Conservation (phyloP, 2,329 filamentous ascomycete species). For the Colletotrichum tofieldiae region DNA sequence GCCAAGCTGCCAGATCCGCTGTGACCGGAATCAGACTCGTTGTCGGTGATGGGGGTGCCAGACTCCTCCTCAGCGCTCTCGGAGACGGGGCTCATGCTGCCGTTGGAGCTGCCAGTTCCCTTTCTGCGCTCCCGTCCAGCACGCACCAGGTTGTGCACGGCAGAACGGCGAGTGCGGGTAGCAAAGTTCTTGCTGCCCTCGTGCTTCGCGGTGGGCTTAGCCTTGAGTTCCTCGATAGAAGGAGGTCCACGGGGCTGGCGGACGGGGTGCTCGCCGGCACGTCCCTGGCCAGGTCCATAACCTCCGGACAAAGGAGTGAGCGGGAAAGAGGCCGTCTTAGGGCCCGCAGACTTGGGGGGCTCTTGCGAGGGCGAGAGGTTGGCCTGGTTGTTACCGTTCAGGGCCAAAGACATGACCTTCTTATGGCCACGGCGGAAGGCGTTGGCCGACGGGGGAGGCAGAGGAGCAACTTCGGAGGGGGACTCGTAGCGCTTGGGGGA, state of each 20-base stretch:
- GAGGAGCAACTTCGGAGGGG: slow-evolving; percentile 77
- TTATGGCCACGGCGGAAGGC: slow-evolving; percentile 95
- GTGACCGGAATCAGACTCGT: slow-evolving; percentile 80
- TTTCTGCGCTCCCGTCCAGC: slow-evolving; percentile 90
- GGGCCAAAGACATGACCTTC: slow-evolving; percentile 85
- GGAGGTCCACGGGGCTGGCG: slow-evolving; percentile 95
- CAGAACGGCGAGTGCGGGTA: slow-evolving; percentile 90
- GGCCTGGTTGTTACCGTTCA: slow-evolving; percentile 63
- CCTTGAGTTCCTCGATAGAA: slow-evolving; percentile 89
- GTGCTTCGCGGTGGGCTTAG: slow-evolving; percentile 91
- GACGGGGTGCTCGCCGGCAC: slow-evolving; percentile 93
- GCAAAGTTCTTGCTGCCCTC: slow-evolving; percentile 99
- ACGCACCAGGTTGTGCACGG: slow-evolving; percentile 91
- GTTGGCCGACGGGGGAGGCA: slow-evolving; percentile 90
- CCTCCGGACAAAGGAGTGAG: slow-evolving; percentile 85
- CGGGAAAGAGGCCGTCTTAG: slow-evolving; percentile 86
- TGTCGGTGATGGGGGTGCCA: slow-evolving; percentile 80
- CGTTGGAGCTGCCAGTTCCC: slow-evolving; percentile 78
- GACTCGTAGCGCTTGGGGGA: slow-evolving; percentile 79
- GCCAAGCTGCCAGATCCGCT: slow-evolving; percentile 87
- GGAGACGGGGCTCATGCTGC: slow-evolving; percentile 91
- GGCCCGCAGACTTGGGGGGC: slow-evolving; percentile 73
- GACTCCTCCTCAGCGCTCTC: slow-evolving; percentile 77
- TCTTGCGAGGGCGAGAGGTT: slow-evolving; percentile 62
- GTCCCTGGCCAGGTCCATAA: slow-evolving; percentile 93